phyloP scores from a whole-genome alignment of 2,329 filamentous ascomycete genomes.

The Pezicula rhizophila region DNA sequence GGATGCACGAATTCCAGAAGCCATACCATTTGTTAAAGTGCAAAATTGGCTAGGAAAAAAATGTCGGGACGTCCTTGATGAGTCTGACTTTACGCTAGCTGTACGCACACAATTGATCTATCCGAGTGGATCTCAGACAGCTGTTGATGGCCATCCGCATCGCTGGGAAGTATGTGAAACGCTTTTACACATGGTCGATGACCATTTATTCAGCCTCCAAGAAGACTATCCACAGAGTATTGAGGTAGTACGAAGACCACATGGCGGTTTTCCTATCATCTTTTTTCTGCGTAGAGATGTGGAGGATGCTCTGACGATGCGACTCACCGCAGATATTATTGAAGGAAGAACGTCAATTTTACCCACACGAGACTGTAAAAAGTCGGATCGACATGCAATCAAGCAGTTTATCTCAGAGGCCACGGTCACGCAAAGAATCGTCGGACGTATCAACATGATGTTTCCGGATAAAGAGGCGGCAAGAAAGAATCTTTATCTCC shows the following conservation, averaged over 20 bases:
- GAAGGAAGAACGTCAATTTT: conserved; percentile 20
- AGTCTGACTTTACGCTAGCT: conserved; percentile 36
- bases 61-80: conserved; percentile 46
- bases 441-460: conserved; percentile 20
- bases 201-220: conserved; percentile 29
- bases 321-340: conserved; percentile 29
- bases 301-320: conserved; percentile 27
- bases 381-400: conserved; percentile 22
- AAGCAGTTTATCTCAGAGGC: conserved; percentile 21
- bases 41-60: conserved; percentile 37
- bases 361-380: conserved; percentile 7
- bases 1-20: conserved; percentile 32
- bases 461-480: conserved; percentile 28
- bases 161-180: conserved; percentile 31
- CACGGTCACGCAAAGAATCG: conserved; percentile 15
- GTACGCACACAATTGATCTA: conserved; percentile 36
- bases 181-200: conserved; percentile 25
- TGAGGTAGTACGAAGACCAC: conserved; percentile 31
- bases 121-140: conserved; percentile 30
- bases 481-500: conserved; percentile 39
- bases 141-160: conserved; percentile 32
- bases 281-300: conserved; percentile 39
- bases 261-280: conserved; percentile 38
- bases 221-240: conserved; percentile 34
- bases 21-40: conserved; percentile 34